Evolutionary conservation across 805 yeast species (phyloP), one percentile per base, ranked within the genome.

Genomic region (Ogataea henricii): DNA sequence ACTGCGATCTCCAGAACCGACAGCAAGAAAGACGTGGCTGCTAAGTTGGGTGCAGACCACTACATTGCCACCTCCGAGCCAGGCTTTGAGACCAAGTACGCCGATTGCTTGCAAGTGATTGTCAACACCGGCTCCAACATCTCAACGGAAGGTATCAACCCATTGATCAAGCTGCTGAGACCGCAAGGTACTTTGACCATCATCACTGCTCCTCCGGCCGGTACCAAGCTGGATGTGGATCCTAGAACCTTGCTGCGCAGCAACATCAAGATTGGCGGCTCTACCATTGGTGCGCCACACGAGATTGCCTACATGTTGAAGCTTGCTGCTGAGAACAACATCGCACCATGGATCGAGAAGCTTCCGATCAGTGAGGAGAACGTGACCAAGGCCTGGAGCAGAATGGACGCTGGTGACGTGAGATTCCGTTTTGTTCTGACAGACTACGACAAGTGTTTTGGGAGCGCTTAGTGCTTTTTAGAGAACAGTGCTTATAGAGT

Each of bases 281-380:
- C 89, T 10, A 72, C 73, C 49, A 70, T 78, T 64, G 94, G 82
- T 38, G 76, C 85, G 40, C 81, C 82, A 63, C 65, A 65, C 42
- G 91, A 86, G 68, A 85, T 85, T 57, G 62, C 72, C 39, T 85
- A 83, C 54, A 77, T 87, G 82, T 73, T 87, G 56, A 70, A 81
- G 38, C 62, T 87, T 52, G 87, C 90, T 17, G 79, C 78, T 17
- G 74, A 81, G 56, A 73, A 82, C 56, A 67, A 73, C 35, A 72
- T 85, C 59, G 72, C 69, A 47, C 82, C 88, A 18, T 82, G 87
- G 85, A 74, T 78, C 44, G 89, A 85, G 67, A 70, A 72, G 22
- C 68, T 85, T 42, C 78, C 80, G 22, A 73, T 83, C 54, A 66
- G 70, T 45, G 82, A 72, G 54, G 77, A 68, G 38, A 78, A 77